These are phyloP conservation scores for Hyaloscypha hepaticicola DNA, from an alignment of 495 filamentous ascomycete species.

Conservation along the genomic window DNA sequence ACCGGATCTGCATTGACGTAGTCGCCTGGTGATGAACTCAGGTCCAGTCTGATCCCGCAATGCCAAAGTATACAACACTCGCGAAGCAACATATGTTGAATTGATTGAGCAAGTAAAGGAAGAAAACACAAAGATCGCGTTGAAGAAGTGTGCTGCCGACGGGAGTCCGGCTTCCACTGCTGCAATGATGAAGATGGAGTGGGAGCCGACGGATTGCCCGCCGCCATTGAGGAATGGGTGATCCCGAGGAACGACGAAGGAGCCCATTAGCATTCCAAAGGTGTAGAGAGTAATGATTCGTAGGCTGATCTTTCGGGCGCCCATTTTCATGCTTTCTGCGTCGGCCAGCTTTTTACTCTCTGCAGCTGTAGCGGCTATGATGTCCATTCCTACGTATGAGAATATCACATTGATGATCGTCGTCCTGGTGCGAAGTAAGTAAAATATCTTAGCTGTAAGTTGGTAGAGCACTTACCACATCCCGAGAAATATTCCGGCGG, in stretches of 20 bases:
- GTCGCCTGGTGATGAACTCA: constrained; percentile 37
- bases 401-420: constrained; percentile 44
- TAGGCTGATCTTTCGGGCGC: constrained; percentile 45
- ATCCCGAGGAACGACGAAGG: constrained; percentile 45
- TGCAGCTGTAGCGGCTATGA: constrained; percentile 42
- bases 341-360: constrained; percentile 46
- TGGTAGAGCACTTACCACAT: constrained; percentile 31
- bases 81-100: constrained; percentile 45
- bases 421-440: constrained; percentile 34
- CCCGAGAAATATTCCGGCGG: constrained; percentile 35
- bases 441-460: neutral
- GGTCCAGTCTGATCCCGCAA: constrained; percentile 39
- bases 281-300: constrained; percentile 47
- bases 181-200: constrained; percentile 48
- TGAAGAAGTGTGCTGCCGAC: constrained; percentile 45
- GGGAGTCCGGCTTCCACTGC: constrained; percentile 44
- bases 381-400: constrained; percentile 52
- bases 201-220: constrained; percentile 38
- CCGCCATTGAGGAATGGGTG: constrained; percentile 46
- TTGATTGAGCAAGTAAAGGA: constrained; percentile 48
- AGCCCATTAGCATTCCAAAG: constrained; percentile 41
- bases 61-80: constrained; percentile 49
- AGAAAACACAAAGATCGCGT: constrained; percentile 49
- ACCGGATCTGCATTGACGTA: constrained; percentile 40
- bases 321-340: constrained; percentile 51